phyloP scores from a whole-genome alignment of 208 protist species.

The Leishmania gerbilli region DNA sequence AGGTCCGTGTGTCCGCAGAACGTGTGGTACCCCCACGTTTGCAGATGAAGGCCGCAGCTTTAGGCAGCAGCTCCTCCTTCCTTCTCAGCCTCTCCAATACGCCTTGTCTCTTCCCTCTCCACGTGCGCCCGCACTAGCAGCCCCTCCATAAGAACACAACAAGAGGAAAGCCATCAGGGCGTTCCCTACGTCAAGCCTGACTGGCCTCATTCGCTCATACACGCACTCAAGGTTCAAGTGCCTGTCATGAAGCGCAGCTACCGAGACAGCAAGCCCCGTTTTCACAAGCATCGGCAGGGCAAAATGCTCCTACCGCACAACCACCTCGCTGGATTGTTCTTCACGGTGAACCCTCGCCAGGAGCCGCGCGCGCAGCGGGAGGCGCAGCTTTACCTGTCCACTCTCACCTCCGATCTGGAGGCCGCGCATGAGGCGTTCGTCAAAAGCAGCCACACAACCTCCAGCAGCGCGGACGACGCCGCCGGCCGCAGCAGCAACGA shows the following conservation, averaged over 20 bases:
- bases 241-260: slow-evolving; percentile 39
- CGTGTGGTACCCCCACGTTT: not conserved
- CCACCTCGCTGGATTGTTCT: slow-evolving; percentile 59
- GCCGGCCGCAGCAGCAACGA: slow-evolving; percentile 11
- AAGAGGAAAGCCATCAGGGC: not conserved
- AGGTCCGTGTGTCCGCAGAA: not conserved
- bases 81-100: not conserved
- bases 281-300: slow-evolving; percentile 64
- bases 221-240: not conserved
- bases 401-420: slow-evolving; percentile 57
- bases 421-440: slow-evolving; percentile 25
- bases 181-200: not conserved
- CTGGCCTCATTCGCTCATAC: not conserved
- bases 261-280: slow-evolving; percentile 62
- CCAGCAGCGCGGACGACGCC: not conserved
- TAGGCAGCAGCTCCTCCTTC: not conserved
- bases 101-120: not conserved
- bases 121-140: not conserved
- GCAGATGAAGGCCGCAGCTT: not conserved
- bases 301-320: slow-evolving; percentile 71
- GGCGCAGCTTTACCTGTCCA: slow-evolving; percentile 65
- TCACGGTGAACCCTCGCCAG: slow-evolving; percentile 76
- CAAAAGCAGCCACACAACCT: not conserved
- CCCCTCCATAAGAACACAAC: not conserved
- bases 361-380: slow-evolving; percentile 69